phyloP scores from a whole-genome alignment of 148 eudicot species.

The Euryodendron excelsum region DNA sequence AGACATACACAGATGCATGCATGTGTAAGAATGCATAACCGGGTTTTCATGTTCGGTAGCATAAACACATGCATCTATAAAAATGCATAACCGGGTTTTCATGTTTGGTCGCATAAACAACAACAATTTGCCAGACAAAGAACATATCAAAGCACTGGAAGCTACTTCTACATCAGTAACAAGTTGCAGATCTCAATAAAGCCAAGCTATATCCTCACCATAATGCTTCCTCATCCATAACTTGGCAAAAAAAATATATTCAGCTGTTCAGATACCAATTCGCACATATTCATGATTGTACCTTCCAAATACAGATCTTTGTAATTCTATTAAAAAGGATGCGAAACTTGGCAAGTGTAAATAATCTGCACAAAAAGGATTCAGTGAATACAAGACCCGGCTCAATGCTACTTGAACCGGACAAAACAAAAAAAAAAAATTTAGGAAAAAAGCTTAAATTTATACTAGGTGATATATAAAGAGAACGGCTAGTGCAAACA shows the following conservation, averaged over 20 bases:
- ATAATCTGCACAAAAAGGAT: slow-evolving; percentile 83
- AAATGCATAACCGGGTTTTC: too few relatives aligned
- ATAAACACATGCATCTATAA: neutral
- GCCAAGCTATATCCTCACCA: slow-evolving; percentile 31
- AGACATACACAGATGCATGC: neutral
- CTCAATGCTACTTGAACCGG: slow-evolving; percentile 43
- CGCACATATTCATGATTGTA: slow-evolving; percentile 34
- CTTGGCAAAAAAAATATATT: slow-evolving; percentile 16
- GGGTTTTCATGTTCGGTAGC: neutral
- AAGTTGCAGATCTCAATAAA: slow-evolving; percentile 5
- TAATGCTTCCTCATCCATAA: slow-evolving; percentile 27
- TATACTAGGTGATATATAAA: neutral
- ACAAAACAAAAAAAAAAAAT: slow-evolving; percentile 15
- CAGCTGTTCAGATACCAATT: slow-evolving; percentile 21
- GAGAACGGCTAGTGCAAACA: slow-evolving; percentile 11
- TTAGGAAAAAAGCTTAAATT: neutral
- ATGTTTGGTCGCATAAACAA: neutral
- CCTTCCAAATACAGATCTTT: slow-evolving; percentile 44
- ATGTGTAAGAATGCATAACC: neutral
- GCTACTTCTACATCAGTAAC: neutral
- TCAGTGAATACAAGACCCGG: slow-evolving; percentile 60
- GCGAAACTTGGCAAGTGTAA: slow-evolving; percentile 43
- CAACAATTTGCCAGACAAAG: neutral
- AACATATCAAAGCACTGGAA: neutral
- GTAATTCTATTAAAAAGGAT: slow-evolving; percentile 31